Evolutionary conservation across 2,329 filamentous ascomycete genomes (phyloP).

Genomic region (Exophiala mesophila): DNA sequence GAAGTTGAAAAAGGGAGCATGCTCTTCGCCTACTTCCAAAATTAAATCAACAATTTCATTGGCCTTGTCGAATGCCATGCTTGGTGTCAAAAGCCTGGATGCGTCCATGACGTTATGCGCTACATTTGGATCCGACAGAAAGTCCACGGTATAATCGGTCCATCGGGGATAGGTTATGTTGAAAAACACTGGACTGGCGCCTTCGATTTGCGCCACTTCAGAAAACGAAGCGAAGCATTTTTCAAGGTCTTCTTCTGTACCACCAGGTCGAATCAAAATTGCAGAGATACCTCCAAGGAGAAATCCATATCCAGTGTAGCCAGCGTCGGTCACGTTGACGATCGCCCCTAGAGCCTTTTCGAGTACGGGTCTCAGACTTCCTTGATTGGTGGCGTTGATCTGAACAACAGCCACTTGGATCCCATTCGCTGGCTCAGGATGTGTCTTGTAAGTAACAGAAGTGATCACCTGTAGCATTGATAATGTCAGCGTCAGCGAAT

Average conservation of each 20-base stretch:
- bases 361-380: conserved; percentile 24
- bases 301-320: conserved; percentile 30
- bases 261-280: conserved; percentile 31
- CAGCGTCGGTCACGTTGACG: conserved; percentile 28
- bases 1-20: conserved; percentile 28
- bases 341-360: conserved; percentile 24
- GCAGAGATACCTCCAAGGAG: conserved; percentile 27
- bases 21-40: conserved; percentile 24
- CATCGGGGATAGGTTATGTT: conserved; percentile 28
- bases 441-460: conserved; percentile 26
- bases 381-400: conserved; percentile 26
- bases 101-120: conserved; percentile 32
- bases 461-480: conserved; percentile 25
- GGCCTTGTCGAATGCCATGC: conserved; percentile 26
- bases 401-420: conserved; percentile 30
- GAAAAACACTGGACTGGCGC: conserved; percentile 19
- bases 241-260: conserved; percentile 27
- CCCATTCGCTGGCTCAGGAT: conserved; percentile 27
- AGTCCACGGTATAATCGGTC: conserved; percentile 28
- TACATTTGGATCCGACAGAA: conserved; percentile 31
- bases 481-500: neutral
- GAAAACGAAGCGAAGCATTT: conserved; percentile 21
- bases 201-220: conserved; percentile 23
- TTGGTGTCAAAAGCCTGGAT: conserved; percentile 28
- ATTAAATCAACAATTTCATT: conserved; percentile 28